Conservation (phyloP, 495 filamentous ascomycete species). For the Penicillium salamii region DNA sequence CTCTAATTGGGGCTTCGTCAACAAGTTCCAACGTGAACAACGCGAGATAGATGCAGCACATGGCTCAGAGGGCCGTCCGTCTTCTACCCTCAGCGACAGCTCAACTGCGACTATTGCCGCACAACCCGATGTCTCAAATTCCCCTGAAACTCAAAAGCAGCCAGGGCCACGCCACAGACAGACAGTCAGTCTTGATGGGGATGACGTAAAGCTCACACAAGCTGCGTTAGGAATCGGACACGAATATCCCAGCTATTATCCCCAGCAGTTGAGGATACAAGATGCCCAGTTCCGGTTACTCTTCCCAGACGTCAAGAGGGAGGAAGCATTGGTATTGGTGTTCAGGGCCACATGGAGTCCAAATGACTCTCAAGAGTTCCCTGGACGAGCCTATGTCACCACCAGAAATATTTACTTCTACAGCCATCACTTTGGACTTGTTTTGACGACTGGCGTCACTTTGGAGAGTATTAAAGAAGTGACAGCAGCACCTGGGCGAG, state of each 20-base stretch:
- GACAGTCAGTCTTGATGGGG: slow-evolving; percentile 72
- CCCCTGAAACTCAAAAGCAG: slow-evolving; percentile 11
- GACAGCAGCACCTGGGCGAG: slow-evolving; percentile 81
- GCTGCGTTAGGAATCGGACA: slow-evolving; percentile 42
- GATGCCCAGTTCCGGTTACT: slow-evolving; percentile 90
- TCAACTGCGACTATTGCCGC: slow-evolving; percentile 20
- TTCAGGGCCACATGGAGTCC: slow-evolving; percentile 74
- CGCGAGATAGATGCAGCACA: slow-evolving; percentile 40
- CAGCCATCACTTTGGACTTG: slow-evolving; percentile 88
- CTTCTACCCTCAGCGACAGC: slow-evolving; percentile 31
- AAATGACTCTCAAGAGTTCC: slow-evolving; percentile 75
- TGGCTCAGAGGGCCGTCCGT: slow-evolving; percentile 16
- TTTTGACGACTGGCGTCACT: slow-evolving; percentile 71
- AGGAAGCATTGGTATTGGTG: slow-evolving; percentile 77
- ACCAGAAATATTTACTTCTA: slow-evolving; percentile 88
- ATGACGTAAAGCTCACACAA: slow-evolving; percentile 44
- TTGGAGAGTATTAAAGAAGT: slow-evolving; percentile 81
- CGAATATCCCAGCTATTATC: slow-evolving; percentile 79
- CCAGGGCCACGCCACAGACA: slow-evolving; percentile 61
- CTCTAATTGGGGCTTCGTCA: slow-evolving; percentile 76
- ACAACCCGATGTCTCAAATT: slow-evolving; percentile 16
- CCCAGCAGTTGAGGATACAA: slow-evolving; percentile 76
- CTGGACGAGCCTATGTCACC: slow-evolving; percentile 87
- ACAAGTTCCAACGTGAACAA: slow-evolving; percentile 59
- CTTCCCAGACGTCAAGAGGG: slow-evolving; percentile 72